Base-by-base conservation (phyloP, 805 yeast genomes). In the Cyberlindnera japonica region DNA sequence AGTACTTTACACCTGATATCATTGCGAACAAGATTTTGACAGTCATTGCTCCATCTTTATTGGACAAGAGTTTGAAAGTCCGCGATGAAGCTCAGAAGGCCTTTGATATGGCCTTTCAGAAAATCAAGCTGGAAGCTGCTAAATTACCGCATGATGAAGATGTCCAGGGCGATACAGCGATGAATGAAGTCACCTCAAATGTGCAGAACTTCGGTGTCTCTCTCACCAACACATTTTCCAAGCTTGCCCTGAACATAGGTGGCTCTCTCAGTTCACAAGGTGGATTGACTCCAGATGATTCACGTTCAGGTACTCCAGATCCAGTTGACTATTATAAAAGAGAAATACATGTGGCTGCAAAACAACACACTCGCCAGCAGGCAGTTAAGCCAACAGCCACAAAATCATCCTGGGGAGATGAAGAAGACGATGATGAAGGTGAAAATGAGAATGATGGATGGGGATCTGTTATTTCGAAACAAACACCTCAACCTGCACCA, bases 1-100 rank as follows among this genome's bases (percentile, higher is more conserved):
- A 79, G 6, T 75, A 71, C 31, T 89, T 90, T 51, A 65, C 82
- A 1, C 79, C 89, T 0, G 83, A 77, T 13, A 81, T 87, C 32
- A 81, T 88, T 41, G 85, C 95, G 41, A 79, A 81, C 18, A 86
- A 83, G 57, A 75, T 90, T 14, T 64, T 93, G 40, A 91, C 95
- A 0, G 87, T 88, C 3, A 74, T 93, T 41, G 89, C 96, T 0
- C 85, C 93, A 1, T 78, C 93, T 2, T 65, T 91, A 41, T 71
- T 91, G 55, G 98, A 93, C 60, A 73, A 71, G 39, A 82, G 87
- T 10, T 63, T 67, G 6, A 73, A 75, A 38, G 90, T 91, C 3
- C 70, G 98, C 44, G 62, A 62, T 0, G 85, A 83, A 54, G 95
- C 96, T 0, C 77, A 77, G 50, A 62, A 69, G 33, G 73, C 88